These are phyloP conservation scores for Cryphonectria japonica DNA, from an alignment of 2,329 filamentous ascomycete genomes.

Conservation along the genomic window DNA sequence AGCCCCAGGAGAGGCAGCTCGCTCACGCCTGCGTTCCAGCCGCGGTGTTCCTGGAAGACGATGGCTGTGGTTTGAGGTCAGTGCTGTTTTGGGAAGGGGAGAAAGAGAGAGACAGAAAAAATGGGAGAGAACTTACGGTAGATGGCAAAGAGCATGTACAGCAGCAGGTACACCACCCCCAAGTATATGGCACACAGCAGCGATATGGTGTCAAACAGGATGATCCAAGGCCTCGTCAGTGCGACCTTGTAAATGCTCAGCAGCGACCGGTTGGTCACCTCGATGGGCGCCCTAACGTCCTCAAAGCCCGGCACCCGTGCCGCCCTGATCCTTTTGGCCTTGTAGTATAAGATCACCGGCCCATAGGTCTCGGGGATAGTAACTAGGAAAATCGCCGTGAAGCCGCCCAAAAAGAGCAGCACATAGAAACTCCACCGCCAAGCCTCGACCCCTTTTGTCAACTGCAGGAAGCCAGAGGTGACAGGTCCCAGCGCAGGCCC, in stretches of 20 bases:
- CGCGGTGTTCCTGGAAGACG: constrained; percentile 55
- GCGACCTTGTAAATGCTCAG: constrained; percentile 50
- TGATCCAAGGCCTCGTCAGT: constrained; percentile 56
- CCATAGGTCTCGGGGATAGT: constrained; percentile 62
- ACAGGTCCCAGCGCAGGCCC: constrained; percentile 59
- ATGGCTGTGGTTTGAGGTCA: constrained; percentile 38
- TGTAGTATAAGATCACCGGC: constrained; percentile 54
- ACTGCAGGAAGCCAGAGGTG: constrained; percentile 59
- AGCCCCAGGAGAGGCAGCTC: constrained; percentile 56
- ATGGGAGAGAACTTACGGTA: constrained; percentile 42
- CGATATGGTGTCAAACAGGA: constrained; percentile 58
- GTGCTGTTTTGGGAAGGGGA: not conserved
- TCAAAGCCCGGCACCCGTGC: constrained; percentile 56
- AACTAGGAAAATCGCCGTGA: constrained; percentile 51
- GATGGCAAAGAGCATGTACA: constrained; percentile 63
- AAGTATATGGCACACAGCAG: constrained; percentile 57
- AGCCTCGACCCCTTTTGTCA: constrained; percentile 46
- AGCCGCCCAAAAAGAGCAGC: constrained; percentile 47
- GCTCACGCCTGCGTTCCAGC: constrained; percentile 58
- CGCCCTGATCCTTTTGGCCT: constrained; percentile 55
- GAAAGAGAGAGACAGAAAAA: not conserved
- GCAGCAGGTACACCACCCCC: constrained; percentile 54
- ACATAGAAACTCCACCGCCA: constrained; percentile 60
- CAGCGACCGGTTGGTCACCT: constrained; percentile 50
- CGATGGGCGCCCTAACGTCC: constrained; percentile 52